These are phyloP conservation scores for Mangifera indica DNA, from an alignment of 345 rosid genomes.

Conservation along the genomic window DNA sequence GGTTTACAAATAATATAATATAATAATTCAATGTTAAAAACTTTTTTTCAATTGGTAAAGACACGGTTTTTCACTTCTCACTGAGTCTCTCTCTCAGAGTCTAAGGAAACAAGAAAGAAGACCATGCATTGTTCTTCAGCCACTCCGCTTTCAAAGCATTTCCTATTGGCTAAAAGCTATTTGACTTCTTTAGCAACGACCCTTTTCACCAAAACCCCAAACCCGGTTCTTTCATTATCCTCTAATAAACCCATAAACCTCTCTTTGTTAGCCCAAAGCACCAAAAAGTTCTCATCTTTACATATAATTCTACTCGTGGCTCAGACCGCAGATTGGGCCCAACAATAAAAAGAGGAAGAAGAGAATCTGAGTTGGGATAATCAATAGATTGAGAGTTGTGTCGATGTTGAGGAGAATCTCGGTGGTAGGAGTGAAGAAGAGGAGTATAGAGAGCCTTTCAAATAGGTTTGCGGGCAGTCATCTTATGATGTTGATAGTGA, in stretches of 20 bases:
- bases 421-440: conserved; percentile 19
- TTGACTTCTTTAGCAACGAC: conserved; percentile 8
- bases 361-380: not conserved
- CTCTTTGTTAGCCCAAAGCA: not conserved
- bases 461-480: conserved; percentile 50
- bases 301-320: not conserved
- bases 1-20: no score
- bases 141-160: conserved; percentile 10
- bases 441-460: conserved; percentile 32
- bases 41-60: no score
- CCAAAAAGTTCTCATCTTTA: not conserved
- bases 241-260: not conserved
- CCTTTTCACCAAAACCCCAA: not conserved
- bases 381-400: not conserved
- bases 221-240: not conserved
- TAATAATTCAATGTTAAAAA: no score
- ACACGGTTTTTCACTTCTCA: no score
- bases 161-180: conserved; percentile 11
- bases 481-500: conserved; percentile 49
- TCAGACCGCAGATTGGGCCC: conserved; percentile 8
- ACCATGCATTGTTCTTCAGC: conserved; percentile 8
- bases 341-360: conserved; percentile 16
- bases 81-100: no score
- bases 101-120: not conserved
- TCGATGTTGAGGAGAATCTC: conserved; percentile 16